These are phyloP conservation scores for Odontarrhena argentea DNA, from an alignment of 345 rosid genomes.

Conservation along the genomic window DNA sequence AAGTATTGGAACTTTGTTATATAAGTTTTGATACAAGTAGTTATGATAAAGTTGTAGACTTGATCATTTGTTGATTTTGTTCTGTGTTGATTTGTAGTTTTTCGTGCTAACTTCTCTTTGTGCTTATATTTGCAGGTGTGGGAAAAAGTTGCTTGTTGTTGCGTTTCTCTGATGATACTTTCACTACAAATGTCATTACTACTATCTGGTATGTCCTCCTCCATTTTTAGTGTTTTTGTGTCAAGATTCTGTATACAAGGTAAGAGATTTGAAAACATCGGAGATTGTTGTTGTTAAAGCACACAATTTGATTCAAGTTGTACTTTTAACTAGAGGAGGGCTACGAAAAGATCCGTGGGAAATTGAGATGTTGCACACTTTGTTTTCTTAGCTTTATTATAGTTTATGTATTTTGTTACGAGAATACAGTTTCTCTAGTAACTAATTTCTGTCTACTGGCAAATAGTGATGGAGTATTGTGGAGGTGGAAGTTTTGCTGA, in stretches of 20 bases:
- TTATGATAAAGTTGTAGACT: too few relatives aligned
- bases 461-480: conserved; percentile 99
- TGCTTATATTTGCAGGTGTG: too few relatives aligned
- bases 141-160: too few relatives aligned
- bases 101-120: too few relatives aligned
- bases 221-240: too few relatives aligned
- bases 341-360: conserved; percentile 94
- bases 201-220: too few relatives aligned
- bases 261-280: conserved; percentile 86
- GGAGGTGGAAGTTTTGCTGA: conserved; percentile 99
- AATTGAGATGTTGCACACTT: conserved; percentile 85
- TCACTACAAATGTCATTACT: too few relatives aligned
- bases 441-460: conserved; percentile 50
- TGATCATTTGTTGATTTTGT: too few relatives aligned
- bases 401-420: conserved; percentile 17
- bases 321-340: conserved; percentile 80
- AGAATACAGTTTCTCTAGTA: conserved; percentile 14
- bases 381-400: conserved; percentile 1
- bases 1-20: too few relatives aligned
- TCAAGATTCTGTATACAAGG: conserved; percentile 87
- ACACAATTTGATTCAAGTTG: conserved; percentile 19
- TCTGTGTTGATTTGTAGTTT: too few relatives aligned
- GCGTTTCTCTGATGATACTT: too few relatives aligned
- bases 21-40: too few relatives aligned
- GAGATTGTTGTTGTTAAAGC: conserved; percentile 96